Base-by-base conservation (phyloP, 148 eudicot species). In the Talinum fruticosum region DNA sequence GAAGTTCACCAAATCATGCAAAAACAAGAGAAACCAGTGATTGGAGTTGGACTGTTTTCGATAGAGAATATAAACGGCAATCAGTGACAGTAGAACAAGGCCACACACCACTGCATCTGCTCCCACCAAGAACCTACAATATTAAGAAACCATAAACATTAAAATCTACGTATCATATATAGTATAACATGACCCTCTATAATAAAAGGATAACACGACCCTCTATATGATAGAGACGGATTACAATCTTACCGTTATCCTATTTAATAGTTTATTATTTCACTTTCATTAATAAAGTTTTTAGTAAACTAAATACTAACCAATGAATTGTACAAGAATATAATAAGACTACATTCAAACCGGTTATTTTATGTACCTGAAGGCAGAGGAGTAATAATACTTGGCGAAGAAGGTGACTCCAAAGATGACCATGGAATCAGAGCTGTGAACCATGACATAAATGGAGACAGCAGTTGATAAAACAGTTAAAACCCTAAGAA, bases 1-100 rank as follows among this genome's bases (percentile, higher is more conserved):
- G 8, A 10, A 5, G 28, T 70, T 79, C 61, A 75, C 82, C 82
- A 80, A 37, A 69, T 80, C 78, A 69, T 57, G 64, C 29, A 75
- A 18, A 34, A 75, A 59, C 19, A 80, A 3, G 6, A 29, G 16
- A 73, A 53, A 74, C 8, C 35, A 24, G 33, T 41, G 15, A 29
- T 29, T 61, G 3, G 44, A 26, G 34, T 44, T 75, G 23, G n/a
- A 15, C 30, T 29, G 28, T 24, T 5, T 59, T 29, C 10, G 54
- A 10, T 30, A 26, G 54, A 59, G 5, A 28, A 59, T 8, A 69
- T n/a, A 80, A 12, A 68, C 5, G 12, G 33, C 62, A 36, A 54
- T 29, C 2, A 57, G 6, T 12, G 78, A 74, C 14, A 59, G 10
- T 24, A 54, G 28, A 57, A 26, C 29, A 16, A 75, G 57, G 10